Percentiles rank a stretch among this genome's conserved stretches.
These are phyloP conservation scores for Priceomyces carsonii DNA, from an alignment of 805 yeast genomes.

Conservation along the genomic window DNA sequence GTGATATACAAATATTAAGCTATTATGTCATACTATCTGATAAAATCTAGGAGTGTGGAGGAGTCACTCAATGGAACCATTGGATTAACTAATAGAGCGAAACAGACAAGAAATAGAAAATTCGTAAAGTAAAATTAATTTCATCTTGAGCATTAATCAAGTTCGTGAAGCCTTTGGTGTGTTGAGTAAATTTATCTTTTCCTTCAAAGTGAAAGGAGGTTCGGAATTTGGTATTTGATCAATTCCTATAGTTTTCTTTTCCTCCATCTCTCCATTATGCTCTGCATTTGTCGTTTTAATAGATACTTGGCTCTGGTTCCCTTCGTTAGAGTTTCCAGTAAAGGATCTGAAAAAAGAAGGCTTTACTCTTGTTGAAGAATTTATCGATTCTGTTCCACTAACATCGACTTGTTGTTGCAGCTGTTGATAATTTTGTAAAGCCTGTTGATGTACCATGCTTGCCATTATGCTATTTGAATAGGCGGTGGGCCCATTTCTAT, in stretches of 20 bases:
- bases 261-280: conserved; percentile 25
- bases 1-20: no score
- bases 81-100: no score
- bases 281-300: conserved; percentile 30
- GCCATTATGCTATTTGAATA: conserved; percentile 33
- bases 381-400: conserved; percentile 6
- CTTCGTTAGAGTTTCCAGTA: conserved; percentile 2
- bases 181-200: conserved; percentile 43
- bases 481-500: conserved; percentile 42
- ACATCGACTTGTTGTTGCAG: conserved; percentile 3
- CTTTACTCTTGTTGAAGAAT: conserved; percentile 6
- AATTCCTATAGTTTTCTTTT: conserved; percentile 12
- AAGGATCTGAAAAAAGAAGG: conserved; percentile 1
- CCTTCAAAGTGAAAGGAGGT: conserved; percentile 46
- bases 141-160: no score
- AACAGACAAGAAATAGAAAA: no score
- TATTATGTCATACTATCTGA: no score
- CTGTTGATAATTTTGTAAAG: no score
- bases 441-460: conserved; percentile 24
- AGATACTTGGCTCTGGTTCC: conserved; percentile 17
- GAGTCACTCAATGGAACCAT: no score
- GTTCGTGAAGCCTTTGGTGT: conserved; percentile 2
- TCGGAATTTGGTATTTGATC: conserved; percentile 14
- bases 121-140: no score
- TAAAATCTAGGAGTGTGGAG: no score